These are phyloP conservation scores for Blastobotrys ciferrii DNA, from an alignment of 1,139 yeast genomes.

Conservation along the genomic window DNA sequence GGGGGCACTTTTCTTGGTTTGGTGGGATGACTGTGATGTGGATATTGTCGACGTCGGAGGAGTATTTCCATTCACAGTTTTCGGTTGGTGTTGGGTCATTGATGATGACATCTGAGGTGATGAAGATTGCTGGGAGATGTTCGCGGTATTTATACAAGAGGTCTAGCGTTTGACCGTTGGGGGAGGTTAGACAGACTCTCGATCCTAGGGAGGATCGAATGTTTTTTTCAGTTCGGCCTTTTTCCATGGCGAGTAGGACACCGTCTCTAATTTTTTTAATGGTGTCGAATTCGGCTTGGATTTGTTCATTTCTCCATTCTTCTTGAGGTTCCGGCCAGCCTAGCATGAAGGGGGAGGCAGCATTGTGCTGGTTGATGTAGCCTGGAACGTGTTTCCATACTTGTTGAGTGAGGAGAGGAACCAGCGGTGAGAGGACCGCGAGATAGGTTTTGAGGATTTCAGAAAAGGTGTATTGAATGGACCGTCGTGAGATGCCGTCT, in stretches of 20 bases:
- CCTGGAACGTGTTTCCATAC: slow-evolving; percentile 64
- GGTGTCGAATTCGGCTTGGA: slow-evolving; percentile 37
- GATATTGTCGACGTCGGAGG: slow-evolving; percentile 33
- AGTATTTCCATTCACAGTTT: slow-evolving; percentile 34
- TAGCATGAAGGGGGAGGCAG: slow-evolving; percentile 54
- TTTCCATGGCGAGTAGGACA: slow-evolving; percentile 49
- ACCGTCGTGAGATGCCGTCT: slow-evolving; percentile 52
- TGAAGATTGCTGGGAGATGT: slow-evolving; percentile 53
- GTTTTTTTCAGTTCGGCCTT: slow-evolving; percentile 46
- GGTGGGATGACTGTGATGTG: slow-evolving; percentile 47
- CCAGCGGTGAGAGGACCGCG: slow-evolving; percentile 70
- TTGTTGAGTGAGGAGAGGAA: slow-evolving; percentile 84
- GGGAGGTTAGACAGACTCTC: slow-evolving; percentile 42
- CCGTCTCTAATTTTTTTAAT: slow-evolving; percentile 50
- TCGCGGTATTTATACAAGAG: slow-evolving; percentile 29
- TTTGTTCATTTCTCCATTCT: slow-evolving; percentile 39
- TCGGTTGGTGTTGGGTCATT: slow-evolving; percentile 22
- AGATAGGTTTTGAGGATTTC: slow-evolving; percentile 62
- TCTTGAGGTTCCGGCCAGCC: slow-evolving; percentile 40
- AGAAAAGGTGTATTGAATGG: slow-evolving; percentile 69
- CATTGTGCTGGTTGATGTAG: slow-evolving; percentile 34
- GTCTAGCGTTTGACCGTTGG: slow-evolving; percentile 18
- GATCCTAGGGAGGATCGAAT: slow-evolving; percentile 69
- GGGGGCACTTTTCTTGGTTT: slow-evolving; percentile 64
- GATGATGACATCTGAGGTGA: slow-evolving; percentile 58